Evolutionary conservation across 2,329 filamentous ascomycete genomes (phyloP), one percentile per base, ranked within the genome.

Genomic region (Clonostachys rosea): DNA sequence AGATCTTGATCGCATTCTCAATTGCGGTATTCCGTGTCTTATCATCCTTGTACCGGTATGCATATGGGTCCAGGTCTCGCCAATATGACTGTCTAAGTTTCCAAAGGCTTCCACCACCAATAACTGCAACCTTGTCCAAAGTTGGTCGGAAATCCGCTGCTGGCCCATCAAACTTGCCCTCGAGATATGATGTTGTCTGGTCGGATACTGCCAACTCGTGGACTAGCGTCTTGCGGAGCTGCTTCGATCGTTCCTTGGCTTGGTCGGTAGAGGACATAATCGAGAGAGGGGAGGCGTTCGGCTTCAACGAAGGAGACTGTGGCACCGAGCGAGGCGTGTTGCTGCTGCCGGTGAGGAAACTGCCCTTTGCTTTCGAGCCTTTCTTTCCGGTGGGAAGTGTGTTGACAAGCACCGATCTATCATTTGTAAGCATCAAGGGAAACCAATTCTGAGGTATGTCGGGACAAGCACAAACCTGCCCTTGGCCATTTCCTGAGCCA

Each of bases 11-110:
- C 13, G 82, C 81, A 54, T 83, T 75, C 63, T 87, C 71, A 59
- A 85, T 76, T 51, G 79, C 75, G 55, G 74, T 66, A 59, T 89
- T 71, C 33, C 82, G 76, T 50, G 81, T 74, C 34, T 76, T 73
- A 16, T 72, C 63, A 36, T 61, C 69, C 41, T 69, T 67, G 56
- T 85, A 86, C 30, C 76, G 66, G 59, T 83, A 83, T 48, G 73
- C 76, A 74, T 78, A 86, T 18, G 84, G 78, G 53, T 86, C 81
- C 13, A 86, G 70, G 52, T 86, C 82, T 61, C 76, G 83, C 74
- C 76, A 86, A 51, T 73, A 79, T 20, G 70, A 65, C 63, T 78
- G 81, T 50, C 75, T 74, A 54, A 85, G 63, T 34, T 68, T 63
- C 73, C 77, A 86, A 50, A 77, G 71, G 5, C 65, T 65, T 3